Conservation (phyloP, 2,329 filamentous ascomycete genomes). For the Neofusicoccum sp. region DNA sequence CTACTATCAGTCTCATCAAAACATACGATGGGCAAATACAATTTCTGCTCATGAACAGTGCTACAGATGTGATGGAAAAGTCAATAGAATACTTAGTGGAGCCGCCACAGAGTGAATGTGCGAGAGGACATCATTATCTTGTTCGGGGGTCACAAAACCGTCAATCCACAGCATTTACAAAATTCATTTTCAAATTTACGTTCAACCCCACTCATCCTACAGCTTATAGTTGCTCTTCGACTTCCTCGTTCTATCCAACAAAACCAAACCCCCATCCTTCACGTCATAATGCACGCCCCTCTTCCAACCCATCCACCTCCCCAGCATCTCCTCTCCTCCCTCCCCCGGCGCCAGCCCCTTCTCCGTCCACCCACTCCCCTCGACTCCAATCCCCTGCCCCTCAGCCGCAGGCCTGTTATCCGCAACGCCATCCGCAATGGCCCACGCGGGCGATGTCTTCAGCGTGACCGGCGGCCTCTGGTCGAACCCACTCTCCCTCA, state of each 20-base stretch:
- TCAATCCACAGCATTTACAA: no score
- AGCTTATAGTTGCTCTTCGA: constrained; percentile 1
- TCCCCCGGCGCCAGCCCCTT: constrained; percentile 62
- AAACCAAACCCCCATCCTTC: constrained; percentile 57
- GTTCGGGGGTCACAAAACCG: no score
- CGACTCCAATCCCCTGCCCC: constrained; percentile 64
- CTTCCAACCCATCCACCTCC: constrained; percentile 74
- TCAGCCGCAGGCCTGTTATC: constrained; percentile 40
- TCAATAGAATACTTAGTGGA: no score
- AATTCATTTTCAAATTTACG: no score
- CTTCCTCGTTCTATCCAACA: not conserved
- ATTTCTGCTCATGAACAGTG: no score
- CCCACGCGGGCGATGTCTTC: constrained; percentile 65
- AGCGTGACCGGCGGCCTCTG: constrained; percentile 70
- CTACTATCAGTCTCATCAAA: no score
- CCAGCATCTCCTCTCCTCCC: constrained; percentile 69
- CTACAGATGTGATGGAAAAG: no score
- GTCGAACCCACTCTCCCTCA: constrained; percentile 64
- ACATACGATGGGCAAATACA: no score
- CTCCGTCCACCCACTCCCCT: constrained; percentile 67
- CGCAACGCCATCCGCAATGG: constrained; percentile 52
- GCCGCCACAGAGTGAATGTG: no score
- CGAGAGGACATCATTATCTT: no score
- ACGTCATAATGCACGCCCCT: constrained; percentile 70
- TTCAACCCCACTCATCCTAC: no score